These are phyloP conservation scores for Sporothrix inflata DNA, from an alignment of 2,329 filamentous ascomycete species.

Conservation along the genomic window DNA sequence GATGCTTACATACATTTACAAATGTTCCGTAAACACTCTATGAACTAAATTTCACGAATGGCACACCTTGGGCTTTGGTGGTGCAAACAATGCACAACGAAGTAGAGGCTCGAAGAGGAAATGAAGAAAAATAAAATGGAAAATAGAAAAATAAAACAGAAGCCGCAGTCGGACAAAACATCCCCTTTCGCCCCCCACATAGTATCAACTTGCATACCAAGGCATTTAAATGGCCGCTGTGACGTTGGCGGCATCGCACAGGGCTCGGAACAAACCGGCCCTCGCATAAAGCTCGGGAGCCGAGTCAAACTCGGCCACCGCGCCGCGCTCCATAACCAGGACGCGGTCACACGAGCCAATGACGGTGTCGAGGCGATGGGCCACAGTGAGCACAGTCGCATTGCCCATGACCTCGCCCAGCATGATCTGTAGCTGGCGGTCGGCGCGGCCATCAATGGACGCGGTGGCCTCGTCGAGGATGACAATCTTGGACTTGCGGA, in stretches of 20 bases:
- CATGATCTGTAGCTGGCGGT: slow-evolving; percentile 27
- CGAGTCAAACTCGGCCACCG: slow-evolving; percentile 77
- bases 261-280: slow-evolving; percentile 14
- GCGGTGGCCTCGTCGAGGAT: slow-evolving; percentile 97
- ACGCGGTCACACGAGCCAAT: slow-evolving; percentile 68
- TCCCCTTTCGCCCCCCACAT: background rate
- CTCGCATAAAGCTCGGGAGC: slow-evolving; percentile 20
- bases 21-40: too few relatives aligned
- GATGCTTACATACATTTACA: too few relatives aligned
- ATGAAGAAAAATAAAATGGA: background rate
- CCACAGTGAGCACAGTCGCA: slow-evolving; percentile 30
- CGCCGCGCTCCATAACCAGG: slow-evolving; percentile 86
- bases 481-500: slow-evolving; percentile 82
- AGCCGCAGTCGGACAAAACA: background rate
- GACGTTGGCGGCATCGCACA: slow-evolving; percentile 25
- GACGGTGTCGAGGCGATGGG: slow-evolving; percentile 30
- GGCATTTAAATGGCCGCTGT: background rate
- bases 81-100: too few relatives aligned
- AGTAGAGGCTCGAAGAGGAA: background rate
- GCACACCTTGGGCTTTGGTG: too few relatives aligned
- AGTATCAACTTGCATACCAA: background rate
- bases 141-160: background rate
- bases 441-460: slow-evolving; percentile 67
- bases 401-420: slow-evolving; percentile 23
- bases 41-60: too few relatives aligned